Evolutionary conservation across 331 rosid genomes (phyloP).

Genomic region (Saraca asoca): DNA sequence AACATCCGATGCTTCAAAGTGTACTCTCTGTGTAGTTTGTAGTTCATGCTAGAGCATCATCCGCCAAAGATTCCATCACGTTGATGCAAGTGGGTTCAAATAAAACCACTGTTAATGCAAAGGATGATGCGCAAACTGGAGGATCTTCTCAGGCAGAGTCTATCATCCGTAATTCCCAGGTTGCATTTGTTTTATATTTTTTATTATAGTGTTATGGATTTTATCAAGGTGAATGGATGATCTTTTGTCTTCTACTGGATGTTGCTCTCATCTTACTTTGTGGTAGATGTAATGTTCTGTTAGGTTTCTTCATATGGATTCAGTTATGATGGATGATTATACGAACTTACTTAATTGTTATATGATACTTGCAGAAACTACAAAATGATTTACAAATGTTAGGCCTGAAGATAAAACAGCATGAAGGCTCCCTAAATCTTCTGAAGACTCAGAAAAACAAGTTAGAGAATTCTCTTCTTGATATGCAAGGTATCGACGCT

Average conservation of each 20-base stretch:
- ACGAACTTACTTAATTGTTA: slow-evolving; percentile 29
- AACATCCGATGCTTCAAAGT: too few relatives aligned
- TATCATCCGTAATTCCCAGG: slow-evolving; percentile 48
- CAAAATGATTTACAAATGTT: slow-evolving; percentile 61
- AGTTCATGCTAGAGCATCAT: slow-evolving; percentile 28
- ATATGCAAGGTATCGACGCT: slow-evolving; percentile 64
- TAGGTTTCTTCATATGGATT: slow-evolving; percentile 23
- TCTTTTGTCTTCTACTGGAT: too few relatives aligned
- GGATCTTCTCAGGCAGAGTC: slow-evolving; percentile 52
- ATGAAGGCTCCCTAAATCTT: slow-evolving; percentile 60
- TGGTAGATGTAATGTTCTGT: slow-evolving; percentile 7
- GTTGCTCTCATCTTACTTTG: background rate
- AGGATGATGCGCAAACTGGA: slow-evolving; percentile 43
- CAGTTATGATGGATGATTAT: slow-evolving; percentile 10
- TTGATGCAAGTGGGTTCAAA: slow-evolving; percentile 42
- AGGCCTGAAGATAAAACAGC: slow-evolving; percentile 71
- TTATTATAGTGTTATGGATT: background rate
- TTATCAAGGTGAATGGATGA: too few relatives aligned
- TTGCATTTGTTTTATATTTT: background rate
- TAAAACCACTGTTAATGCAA: slow-evolving; percentile 29
- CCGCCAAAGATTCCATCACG: slow-evolving; percentile 37
- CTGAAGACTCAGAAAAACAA: slow-evolving; percentile 59
- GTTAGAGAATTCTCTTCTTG: slow-evolving; percentile 62
- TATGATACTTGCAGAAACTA: slow-evolving; percentile 55
- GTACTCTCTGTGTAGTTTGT: slow-evolving; percentile 19